Base-by-base conservation (phyloP, 495 filamentous ascomycete genomes). In the Hamigera avellanea region DNA sequence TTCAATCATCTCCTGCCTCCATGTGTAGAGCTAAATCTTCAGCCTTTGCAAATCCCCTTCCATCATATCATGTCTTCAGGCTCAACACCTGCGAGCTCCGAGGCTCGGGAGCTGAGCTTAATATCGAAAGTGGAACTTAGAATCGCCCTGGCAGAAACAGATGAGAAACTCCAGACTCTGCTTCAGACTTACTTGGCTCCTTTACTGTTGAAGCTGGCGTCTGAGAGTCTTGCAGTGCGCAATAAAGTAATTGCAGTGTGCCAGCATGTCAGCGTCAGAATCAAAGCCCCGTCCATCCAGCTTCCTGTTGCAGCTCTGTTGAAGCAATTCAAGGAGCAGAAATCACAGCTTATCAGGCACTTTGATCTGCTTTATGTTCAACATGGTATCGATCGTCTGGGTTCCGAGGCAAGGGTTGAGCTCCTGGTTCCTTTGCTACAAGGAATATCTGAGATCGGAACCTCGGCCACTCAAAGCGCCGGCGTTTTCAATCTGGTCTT, bases 321-420 rank as follows among this genome's bases (percentile, higher is more conserved):
- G 39, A 82, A 82, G 44, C 91, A 95, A 52, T 95, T 89, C 69
- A 95, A 95, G 50, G 79, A 80, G 15, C 75, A 77, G 35, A 71
- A 65, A 28, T 64, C 69, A 29, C 67, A 81, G 2, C 70, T 95
- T 6, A 72, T 98, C 34, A 75, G 82, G 40, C 83, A 94, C 50
- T 85, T 94, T 55, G 91, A 95, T 63, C 55, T 96, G 35, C 64
- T 81, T 19, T 94, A 93, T 56, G 78, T 95, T 19, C 85, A 93
- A 48, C 83, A 91, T 53, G 87, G 89, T 23, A 65, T 95, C 29
- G 69, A 75, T 28, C 75, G 88, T 17, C 61, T 98, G 8, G 46
- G 64, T 42, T 34, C 61, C n/a, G 49, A 65, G 35, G 80, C 83
- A 32, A 72, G 77, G 41, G 60, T 80, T 23, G 74, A 77, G 8